A percentile compares a stretch with the other conserved stretches of the same genome.
These are phyloP conservation scores for Yamadazyma takamatsuzukensis DNA, from an alignment of 805 yeast genomes.

Conservation along the genomic window DNA sequence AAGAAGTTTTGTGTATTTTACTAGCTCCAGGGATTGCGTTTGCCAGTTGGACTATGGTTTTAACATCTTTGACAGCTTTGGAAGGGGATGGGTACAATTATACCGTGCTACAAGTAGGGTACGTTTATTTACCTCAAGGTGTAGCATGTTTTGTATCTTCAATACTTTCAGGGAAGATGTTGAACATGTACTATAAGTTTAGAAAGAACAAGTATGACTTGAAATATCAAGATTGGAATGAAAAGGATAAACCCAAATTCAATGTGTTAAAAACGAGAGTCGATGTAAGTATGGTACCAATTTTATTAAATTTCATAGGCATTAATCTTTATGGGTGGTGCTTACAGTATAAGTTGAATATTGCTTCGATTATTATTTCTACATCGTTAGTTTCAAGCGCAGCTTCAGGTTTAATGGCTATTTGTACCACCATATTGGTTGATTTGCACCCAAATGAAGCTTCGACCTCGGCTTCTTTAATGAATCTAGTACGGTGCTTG, in stretches of 20 bases:
- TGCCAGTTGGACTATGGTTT: slow-evolving; percentile 65
- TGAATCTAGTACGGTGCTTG: slow-evolving; percentile 72
- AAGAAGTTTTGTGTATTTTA: slow-evolving; percentile 46
- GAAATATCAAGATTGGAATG: slow-evolving; percentile 18
- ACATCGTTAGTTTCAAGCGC: slow-evolving; percentile 56
- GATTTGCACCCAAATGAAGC: slow-evolving; percentile 69
- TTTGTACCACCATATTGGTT: slow-evolving; percentile 64
- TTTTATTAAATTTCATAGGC: slow-evolving; percentile 35
- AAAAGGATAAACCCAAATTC: slow-evolving; percentile 37
- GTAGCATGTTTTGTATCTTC: slow-evolving; percentile 62
- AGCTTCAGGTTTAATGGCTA: slow-evolving; percentile 55
- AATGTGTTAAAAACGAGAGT: slow-evolving; percentile 56
- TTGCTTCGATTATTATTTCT: slow-evolving; percentile 56
- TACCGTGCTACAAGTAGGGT: slow-evolving; percentile 57
- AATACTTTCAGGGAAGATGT: slow-evolving; percentile 49
- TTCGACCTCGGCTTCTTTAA: slow-evolving; percentile 70
- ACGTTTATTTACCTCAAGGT: slow-evolving; percentile 75
- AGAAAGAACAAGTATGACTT: slow-evolving; percentile 18
- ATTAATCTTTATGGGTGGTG: slow-evolving; percentile 68
- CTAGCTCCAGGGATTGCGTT: slow-evolving; percentile 61
- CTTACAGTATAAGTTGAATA: slow-evolving; percentile 41
- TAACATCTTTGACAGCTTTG: slow-evolving; percentile 60
- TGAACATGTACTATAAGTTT: slow-evolving; percentile 49
- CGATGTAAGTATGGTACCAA: slow-evolving; percentile 28
- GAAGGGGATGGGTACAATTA: slow-evolving; percentile 46